These are phyloP conservation scores for Pyrenophora seminiperda DNA, from an alignment of 2,329 filamentous ascomycete species.

Conservation along the genomic window DNA sequence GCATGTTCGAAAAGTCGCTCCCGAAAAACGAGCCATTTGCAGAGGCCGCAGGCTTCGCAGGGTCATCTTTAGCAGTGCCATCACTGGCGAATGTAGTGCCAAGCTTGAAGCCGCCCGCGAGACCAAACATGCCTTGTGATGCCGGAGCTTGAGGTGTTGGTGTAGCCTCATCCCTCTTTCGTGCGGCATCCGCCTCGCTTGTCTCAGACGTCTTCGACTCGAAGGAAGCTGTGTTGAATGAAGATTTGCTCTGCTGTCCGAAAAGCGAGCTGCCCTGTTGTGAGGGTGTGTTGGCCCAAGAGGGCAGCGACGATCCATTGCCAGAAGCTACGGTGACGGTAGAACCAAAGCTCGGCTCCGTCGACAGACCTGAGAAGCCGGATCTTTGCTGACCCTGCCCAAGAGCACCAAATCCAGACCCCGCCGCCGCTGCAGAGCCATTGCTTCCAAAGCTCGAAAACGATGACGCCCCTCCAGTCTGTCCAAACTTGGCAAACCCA, in stretches of 20 bases:
- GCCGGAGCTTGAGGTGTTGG: constrained; percentile 40
- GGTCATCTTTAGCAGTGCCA: constrained; percentile 64
- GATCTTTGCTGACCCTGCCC: constrained; percentile 37
- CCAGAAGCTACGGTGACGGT: constrained; percentile 48
- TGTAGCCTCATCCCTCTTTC: constrained; percentile 43
- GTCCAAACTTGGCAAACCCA: constrained; percentile 44
- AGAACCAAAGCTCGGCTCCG: constrained; percentile 49
- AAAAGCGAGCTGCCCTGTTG: constrained; percentile 36
- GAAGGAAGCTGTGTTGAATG: constrained; percentile 39
- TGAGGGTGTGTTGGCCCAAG: constrained; percentile 40
- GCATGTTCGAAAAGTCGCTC: constrained; percentile 63
- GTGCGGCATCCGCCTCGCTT: constrained; percentile 34
- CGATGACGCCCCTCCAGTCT: constrained; percentile 26
- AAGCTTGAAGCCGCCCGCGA: constrained; percentile 64
- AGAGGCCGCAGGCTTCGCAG: constrained; percentile 55
- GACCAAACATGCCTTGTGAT: constrained; percentile 40
- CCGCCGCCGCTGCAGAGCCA: constrained; percentile 3
- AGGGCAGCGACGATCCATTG: constrained; percentile 40
- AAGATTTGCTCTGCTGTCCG: constrained; percentile 35
- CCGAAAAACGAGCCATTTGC: constrained; percentile 63
- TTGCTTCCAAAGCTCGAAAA: constrained; percentile 14
- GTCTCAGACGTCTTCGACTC: constrained; percentile 39
- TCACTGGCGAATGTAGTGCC: constrained; percentile 71
- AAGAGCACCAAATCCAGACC: constrained; percentile 37
- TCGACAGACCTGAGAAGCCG: constrained; percentile 34